Base-by-base conservation (phyloP, 176 grass and related monocot genomes). In the Panicum miliaceum region DNA sequence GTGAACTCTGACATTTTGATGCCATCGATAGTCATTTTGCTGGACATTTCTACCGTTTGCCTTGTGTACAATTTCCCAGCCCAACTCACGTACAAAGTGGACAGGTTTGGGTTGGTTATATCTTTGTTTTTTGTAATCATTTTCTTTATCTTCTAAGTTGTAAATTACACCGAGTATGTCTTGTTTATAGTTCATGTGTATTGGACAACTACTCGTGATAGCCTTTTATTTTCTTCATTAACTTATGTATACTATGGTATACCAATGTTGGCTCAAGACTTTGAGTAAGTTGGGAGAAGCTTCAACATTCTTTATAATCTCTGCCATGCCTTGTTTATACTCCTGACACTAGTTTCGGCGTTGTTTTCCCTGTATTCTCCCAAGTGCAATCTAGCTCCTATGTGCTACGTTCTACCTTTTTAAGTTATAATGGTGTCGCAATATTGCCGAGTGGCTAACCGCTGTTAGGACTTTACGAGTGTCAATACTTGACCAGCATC, bases 101-200 rank as follows among this genome's bases (percentile, higher is more conserved):
- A 51, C 74, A 83, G 12, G 19, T 73, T 79, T 83, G 73, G 41
- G 9, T 69, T 68, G 41, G 9, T 69, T 68, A 75, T 60, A 61
- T 76, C 51, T 68, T 73, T 72, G 37, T 62, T 62, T 64, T 56
- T 16, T 56, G 50, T 40, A 36, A 42, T 14, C 47, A 12, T 37
- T 42, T 66, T 36, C 19, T 36, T 42, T 15, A 54, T 63, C 45
- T 22, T 86, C 80, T 90, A 83, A 75, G 73, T 20, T 85, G 79
- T 90, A 80, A 76, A 84, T 54, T 68, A 79, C 23, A 7, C 53
- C 9, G 15, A 64, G 43, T 15, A 41, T 36, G 29, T 25, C 38
- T 73, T 86, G 75, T 87, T 84, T 79, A 83, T 84, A 90, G 79
- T 79, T 63, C 71, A 20, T 66, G 67, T 90, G 6, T 68, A 12